Conservation (phyloP, 2,329 filamentous ascomycete genomes). For the Colletotrichum eremochloae region DNA sequence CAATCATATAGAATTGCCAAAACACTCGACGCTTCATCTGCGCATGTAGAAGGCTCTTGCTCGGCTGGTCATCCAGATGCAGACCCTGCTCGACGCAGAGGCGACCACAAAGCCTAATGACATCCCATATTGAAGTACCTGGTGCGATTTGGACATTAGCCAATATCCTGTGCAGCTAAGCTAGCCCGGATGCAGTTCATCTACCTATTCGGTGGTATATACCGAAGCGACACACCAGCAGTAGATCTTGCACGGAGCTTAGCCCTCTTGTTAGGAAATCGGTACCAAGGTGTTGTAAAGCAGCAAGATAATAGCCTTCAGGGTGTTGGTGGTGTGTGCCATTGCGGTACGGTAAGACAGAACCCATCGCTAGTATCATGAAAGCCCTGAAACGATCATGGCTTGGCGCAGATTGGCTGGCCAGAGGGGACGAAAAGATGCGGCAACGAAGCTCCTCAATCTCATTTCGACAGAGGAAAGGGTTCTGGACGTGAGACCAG, state of each 20-base stretch:
- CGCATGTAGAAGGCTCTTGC: conserved; percentile 47
- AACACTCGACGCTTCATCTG: conserved; percentile 57
- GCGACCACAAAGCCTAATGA: conserved; percentile 55
- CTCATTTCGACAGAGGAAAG: conserved; percentile 47
- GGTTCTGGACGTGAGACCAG: conserved; percentile 46
- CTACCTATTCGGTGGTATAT: conserved; percentile 58
- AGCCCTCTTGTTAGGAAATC: conserved; percentile 50
- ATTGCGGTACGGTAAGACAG: conserved; percentile 51
- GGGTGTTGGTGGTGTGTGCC: conserved; percentile 52
- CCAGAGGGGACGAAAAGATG: conserved; percentile 41
- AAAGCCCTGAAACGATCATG: conserved; percentile 52
- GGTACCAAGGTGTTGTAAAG: conserved; percentile 49
- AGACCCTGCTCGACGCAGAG: conserved; percentile 56
- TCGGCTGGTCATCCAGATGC: conserved; percentile 44
- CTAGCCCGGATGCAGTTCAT: not conserved
- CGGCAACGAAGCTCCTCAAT: conserved; percentile 43
- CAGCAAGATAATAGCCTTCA: conserved; percentile 56
- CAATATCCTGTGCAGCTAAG: not conserved
- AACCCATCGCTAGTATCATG: conserved; percentile 55
- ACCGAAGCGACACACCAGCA: conserved; percentile 56
- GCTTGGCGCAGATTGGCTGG: conserved; percentile 3
- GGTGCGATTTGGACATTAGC: not conserved
- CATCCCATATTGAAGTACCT: conserved; percentile 57
- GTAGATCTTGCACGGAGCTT: conserved; percentile 55
- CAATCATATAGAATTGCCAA: conserved; percentile 61